Evolutionary conservation across 2,329 filamentous ascomycete genomes (phyloP), one percentile per base, ranked within the genome.

Genomic region (Cladosporium austrohemisphaericum): DNA sequence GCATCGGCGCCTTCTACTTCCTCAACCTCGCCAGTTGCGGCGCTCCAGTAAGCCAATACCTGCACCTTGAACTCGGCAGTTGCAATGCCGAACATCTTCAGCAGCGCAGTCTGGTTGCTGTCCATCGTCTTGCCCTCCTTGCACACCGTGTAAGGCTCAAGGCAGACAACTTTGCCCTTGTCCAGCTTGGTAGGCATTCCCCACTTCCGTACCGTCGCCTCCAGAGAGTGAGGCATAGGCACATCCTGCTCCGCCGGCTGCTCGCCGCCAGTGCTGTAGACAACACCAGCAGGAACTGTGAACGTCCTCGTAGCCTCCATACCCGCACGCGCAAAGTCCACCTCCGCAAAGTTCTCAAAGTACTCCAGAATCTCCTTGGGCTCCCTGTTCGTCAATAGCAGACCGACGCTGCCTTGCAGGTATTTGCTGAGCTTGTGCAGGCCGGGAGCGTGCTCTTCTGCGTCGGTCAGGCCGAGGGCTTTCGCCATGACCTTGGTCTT

Each of bases 401-500:
- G 80, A 50, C 93, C 93, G 52, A 96, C 88, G 61, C 86, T 85
- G 64, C 93, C 93, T 59, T 77, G 72, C 44, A 97, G 77, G 75
- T 88, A 80, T 37, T 75, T 74, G 16, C 79, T 73, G 51, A 96
- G 81, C 55, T 74, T 72, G 66, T 88, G 77, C 62, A 93, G 81
- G 66, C 88, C 88, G 36, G 87, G 81, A 59, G 88, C 86, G 71
- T 87, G 80, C 72, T 91, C 88, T 63, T 88, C 86, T 31, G 64
- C 62, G 58, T 83, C 78, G 47, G 77, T 84, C 57, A 80, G 80
- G 65, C 93, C 93, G 20, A 98, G 85, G 50, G 93, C 91, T 73
- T 93, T 92, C 62, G 88, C 84, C 90, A 97, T 97, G 70, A 98
- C 91, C 75, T 97, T 97, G 52, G 92, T 97, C 77, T 97, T 98